phyloP scores from a whole-genome alignment of 352 stramenopile species.

The Pythium utonaiense region DNA sequence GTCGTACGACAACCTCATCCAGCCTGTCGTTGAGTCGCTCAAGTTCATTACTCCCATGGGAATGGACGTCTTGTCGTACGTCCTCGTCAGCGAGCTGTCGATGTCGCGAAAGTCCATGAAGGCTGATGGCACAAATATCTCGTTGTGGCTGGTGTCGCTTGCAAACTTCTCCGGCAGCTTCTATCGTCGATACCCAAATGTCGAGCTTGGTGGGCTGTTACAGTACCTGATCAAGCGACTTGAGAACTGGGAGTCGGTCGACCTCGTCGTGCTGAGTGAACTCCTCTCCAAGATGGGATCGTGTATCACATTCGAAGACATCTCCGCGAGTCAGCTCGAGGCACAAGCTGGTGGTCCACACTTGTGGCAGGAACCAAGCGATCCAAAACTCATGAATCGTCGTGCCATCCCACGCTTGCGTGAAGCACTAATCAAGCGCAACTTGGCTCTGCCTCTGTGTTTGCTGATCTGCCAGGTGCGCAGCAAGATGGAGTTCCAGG shows the following conservation, averaged over 20 bases:
- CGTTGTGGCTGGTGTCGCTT: slow-evolving; percentile 91
- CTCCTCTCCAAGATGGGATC: slow-evolving; percentile 87
- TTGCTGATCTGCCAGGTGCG: slow-evolving; percentile 85
- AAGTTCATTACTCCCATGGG: slow-evolving; percentile 92
- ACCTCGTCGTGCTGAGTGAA: slow-evolving; percentile 86
- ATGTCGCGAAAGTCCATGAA: slow-evolving; percentile 86
- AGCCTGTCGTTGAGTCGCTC: slow-evolving; percentile 95
- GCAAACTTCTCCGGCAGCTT: slow-evolving; percentile 94
- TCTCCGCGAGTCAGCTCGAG: slow-evolving; percentile 80
- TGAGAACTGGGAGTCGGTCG: slow-evolving; percentile 77
- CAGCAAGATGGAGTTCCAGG: slow-evolving; percentile 79
- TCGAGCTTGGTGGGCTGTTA: slow-evolving; percentile 90
- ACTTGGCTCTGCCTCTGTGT: slow-evolving; percentile 71
- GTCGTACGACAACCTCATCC: slow-evolving; percentile 96
- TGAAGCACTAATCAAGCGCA: slow-evolving; percentile 80
- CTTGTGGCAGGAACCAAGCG: slow-evolving; percentile 73
- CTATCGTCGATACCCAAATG: slow-evolving; percentile 91
- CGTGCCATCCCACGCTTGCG: slow-evolving; percentile 74
- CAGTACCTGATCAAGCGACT: slow-evolving; percentile 90
- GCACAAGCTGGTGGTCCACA: slow-evolving; percentile 73
- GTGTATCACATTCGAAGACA: slow-evolving; percentile 83
- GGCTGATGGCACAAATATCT: slow-evolving; percentile 88
- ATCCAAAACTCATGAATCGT: slow-evolving; percentile 82
- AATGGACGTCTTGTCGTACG: slow-evolving; percentile 93
- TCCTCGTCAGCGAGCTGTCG: slow-evolving; percentile 89